A percentile compares a stretch with the other conserved stretches of the same genome.
These are phyloP conservation scores for Exophiala aquamarina DNA, from an alignment of 2,329 filamentous ascomycete species.

Conservation along the genomic window DNA sequence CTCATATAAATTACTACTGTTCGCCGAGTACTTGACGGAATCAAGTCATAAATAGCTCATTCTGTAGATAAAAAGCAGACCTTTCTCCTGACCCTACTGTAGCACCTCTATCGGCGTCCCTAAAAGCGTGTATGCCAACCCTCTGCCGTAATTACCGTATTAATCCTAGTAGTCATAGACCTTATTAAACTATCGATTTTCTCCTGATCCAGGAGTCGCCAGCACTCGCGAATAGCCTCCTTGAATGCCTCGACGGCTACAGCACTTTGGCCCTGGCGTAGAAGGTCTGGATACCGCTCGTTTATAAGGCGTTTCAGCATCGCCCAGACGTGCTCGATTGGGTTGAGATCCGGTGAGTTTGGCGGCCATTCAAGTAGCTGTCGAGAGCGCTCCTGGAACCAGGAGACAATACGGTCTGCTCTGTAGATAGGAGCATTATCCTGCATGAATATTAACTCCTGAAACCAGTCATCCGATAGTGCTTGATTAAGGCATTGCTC, in stretches of 20 bases:
- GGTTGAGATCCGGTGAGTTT: constrained; percentile 31
- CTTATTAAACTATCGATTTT: constrained; percentile 6
- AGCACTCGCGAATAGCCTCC: constrained; percentile 17
- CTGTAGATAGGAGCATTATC: constrained; percentile 30
- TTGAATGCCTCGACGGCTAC: constrained; percentile 18
- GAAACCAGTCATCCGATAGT: constrained; percentile 8
- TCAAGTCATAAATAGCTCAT: too few relatives aligned
- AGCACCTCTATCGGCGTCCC: too few relatives aligned
- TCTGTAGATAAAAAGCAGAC: too few relatives aligned
- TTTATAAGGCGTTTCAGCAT: constrained; percentile 27
- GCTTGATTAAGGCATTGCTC: constrained; percentile 16
- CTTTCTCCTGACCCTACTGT: too few relatives aligned
- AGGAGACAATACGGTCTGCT: constrained; percentile 12
- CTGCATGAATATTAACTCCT: constrained; percentile 23
- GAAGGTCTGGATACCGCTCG: constrained; percentile 24
- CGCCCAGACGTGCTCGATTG: constrained; percentile 31
- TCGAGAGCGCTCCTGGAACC: constrained; percentile 21
- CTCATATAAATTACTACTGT: too few relatives aligned
- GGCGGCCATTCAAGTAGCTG: constrained; percentile 24
- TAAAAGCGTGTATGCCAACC: constrained; percentile 15
- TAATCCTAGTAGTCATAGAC: constrained; percentile 1
- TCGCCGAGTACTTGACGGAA: too few relatives aligned
- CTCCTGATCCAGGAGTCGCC: neutral
- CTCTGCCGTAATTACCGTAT: constrained; percentile 3
- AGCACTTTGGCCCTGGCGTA: constrained; percentile 11